Conservation (phyloP, 495 filamentous ascomycete genomes). For the Immersiella caudata region DNA sequence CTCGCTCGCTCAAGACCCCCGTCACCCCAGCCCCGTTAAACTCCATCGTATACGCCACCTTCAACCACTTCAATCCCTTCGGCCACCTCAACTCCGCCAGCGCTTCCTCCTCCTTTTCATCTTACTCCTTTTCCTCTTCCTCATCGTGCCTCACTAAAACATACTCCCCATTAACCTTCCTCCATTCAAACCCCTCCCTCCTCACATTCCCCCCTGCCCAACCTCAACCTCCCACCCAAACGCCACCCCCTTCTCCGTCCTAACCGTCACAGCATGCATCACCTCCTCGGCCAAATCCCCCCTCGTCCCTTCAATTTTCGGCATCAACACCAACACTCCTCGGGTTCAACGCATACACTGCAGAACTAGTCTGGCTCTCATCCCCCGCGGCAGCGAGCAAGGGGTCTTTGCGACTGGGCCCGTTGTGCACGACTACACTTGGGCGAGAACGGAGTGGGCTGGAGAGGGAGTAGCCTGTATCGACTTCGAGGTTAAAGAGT, state of each 20-base stretch:
- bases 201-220: not conserved
- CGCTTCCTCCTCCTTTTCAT: not conserved
- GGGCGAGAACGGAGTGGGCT: conserved; percentile 14
- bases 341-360: not conserved
- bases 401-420: conserved; percentile 3
- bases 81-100: not conserved
- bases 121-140: not conserved
- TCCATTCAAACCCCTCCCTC: conserved; percentile 26
- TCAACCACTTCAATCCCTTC: not conserved
- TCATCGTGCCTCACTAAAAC: not conserved
- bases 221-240: conserved; percentile 19
- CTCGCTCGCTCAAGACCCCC: conserved; percentile 23
- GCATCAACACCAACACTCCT: conserved; percentile 9
- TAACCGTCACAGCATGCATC: not conserved
- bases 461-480: conserved; percentile 2
- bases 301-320: not conserved
- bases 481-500: conserved; percentile 10
- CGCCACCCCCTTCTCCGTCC: conserved; percentile 2
- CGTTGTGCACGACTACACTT: conserved; percentile 15
- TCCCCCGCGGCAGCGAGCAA: conserved; percentile 21
- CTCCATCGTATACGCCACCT: conserved; percentile 18
- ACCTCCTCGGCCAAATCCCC: conserved; percentile 10
- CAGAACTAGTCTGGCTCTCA: not conserved
- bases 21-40: conserved; percentile 18
- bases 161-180: not conserved